Conservation (phyloP, 257 asterid genomes). For the Paulownia fortunei region DNA sequence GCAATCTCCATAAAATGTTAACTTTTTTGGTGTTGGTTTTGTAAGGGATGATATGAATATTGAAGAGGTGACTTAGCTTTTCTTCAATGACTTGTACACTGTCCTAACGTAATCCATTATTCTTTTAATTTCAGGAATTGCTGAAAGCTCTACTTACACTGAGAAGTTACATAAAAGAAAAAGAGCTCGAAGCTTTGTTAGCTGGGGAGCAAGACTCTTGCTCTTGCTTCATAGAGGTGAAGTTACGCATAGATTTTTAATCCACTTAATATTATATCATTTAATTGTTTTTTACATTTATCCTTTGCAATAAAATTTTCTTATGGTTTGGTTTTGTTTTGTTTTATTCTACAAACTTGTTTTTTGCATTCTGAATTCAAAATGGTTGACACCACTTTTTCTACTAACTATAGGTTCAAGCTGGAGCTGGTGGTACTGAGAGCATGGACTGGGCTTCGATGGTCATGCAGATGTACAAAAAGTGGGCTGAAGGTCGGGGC, state of each 20-base stretch:
- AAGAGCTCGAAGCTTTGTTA: slow-evolving; percentile 90
- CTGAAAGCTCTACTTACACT: slow-evolving; percentile 66
- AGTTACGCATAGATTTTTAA: neutral
- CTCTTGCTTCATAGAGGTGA: slow-evolving; percentile 94
- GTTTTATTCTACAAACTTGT: neutral
- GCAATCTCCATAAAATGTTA: neutral
- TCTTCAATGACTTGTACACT: neutral
- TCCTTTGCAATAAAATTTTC: neutral
- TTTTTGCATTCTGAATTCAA: neutral
- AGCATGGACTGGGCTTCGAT: slow-evolving; percentile 99
- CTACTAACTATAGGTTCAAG: slow-evolving; percentile 72
- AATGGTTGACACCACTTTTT: slow-evolving; percentile 15
- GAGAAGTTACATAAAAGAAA: slow-evolving; percentile 75
- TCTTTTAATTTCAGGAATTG: slow-evolving; percentile 66
- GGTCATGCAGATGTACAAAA: slow-evolving; percentile 94
- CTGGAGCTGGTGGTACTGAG: slow-evolving; percentile 99
- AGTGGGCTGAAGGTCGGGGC: slow-evolving; percentile 87
- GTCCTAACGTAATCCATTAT: neutral
- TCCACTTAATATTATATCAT: neutral
- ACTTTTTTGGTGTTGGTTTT: neutral
- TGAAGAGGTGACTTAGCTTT: neutral
- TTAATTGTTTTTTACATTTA: neutral
- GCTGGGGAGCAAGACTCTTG: slow-evolving; percentile 86
- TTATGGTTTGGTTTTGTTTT: neutral
- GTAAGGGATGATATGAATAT: neutral